A percentile compares a stretch with the other conserved stretches of the same genome.
These are phyloP conservation scores for Kluyveromyces lactis DNA, from an alignment of 805 yeast genomes.

Conservation along the genomic window DNA sequence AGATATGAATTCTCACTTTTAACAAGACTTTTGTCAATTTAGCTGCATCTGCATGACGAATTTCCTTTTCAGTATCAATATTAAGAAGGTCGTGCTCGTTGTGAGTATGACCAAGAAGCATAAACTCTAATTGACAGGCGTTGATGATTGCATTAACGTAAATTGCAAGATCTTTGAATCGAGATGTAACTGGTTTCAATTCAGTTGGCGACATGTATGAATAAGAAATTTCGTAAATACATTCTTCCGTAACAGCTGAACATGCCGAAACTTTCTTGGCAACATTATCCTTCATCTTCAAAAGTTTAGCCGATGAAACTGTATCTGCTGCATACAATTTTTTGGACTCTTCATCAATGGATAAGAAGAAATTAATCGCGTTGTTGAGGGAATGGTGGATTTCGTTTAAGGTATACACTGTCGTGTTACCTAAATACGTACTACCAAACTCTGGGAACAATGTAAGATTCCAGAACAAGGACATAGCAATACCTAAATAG, in stretches of 20 bases:
- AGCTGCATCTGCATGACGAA: constrained; percentile 29
- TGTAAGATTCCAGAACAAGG: constrained; percentile 35
- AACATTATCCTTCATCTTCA: constrained; percentile 28
- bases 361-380: constrained; percentile 33
- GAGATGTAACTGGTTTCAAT: constrained; percentile 29
- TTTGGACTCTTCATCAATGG: constrained; percentile 15
- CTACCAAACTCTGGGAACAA: constrained; percentile 48
- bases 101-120: constrained; percentile 24
- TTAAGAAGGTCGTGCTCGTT: constrained; percentile 12
- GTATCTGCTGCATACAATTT: constrained; percentile 17
- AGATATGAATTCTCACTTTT: constrained; percentile 27
- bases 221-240: constrained; percentile 41
- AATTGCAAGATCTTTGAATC: constrained; percentile 27
- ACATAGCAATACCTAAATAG: constrained; percentile 37
- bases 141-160: constrained; percentile 37
- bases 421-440: constrained; percentile 37
- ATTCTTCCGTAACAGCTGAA: constrained; percentile 36
- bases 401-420: constrained; percentile 33
- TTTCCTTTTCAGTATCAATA: constrained; percentile 26
- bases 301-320: constrained; percentile 26
- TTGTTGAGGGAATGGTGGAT: constrained; percentile 33
- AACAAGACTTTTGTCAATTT: constrained; percentile 27
- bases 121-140: constrained; percentile 39
- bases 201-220: constrained; percentile 39
- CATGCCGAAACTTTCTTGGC: constrained; percentile 30